Evolutionary conservation across 2,329 filamentous ascomycete species (phyloP).

Genomic region (Clonostachys sp.): DNA sequence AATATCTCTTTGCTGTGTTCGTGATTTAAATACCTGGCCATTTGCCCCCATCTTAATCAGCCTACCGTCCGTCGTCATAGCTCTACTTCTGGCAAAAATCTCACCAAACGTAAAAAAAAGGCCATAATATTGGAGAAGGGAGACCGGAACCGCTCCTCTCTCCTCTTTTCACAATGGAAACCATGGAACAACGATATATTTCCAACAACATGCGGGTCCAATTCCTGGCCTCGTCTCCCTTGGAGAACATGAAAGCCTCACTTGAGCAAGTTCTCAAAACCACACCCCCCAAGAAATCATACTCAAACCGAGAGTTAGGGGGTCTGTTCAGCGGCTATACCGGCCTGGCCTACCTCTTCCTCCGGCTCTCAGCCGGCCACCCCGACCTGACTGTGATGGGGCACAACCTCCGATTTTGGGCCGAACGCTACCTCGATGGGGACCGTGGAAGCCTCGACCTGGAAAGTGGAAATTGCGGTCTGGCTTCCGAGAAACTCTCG

Average conservation of each 20-base stretch:
- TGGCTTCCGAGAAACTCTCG: constrained; percentile 43
- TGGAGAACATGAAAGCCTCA: constrained; percentile 20
- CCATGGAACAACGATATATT: constrained; percentile 17
- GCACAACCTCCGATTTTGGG: constrained; percentile 38
- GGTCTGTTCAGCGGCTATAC: constrained; percentile 51
- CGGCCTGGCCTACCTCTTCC: constrained; percentile 51
- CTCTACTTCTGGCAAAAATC: no score
- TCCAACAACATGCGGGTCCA: constrained; percentile 23
- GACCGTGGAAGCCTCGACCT: constrained; percentile 23
- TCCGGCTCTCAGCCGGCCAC: constrained; percentile 35
- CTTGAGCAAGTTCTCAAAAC: constrained; percentile 27
- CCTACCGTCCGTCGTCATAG: no score
- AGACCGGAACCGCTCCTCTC: no score
- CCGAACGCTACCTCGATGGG: constrained; percentile 38
- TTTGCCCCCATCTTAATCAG: no score
- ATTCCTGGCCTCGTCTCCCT: constrained; percentile 15
- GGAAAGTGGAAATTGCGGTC: constrained; percentile 39
- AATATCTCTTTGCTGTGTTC: no score
- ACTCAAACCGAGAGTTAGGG: constrained; percentile 25
- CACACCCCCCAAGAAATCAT: constrained; percentile 26
- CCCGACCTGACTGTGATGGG: constrained; percentile 36
- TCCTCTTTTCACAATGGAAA: not conserved
- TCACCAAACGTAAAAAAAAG: no score
- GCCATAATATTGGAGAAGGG: no score
- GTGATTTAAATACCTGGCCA: no score